Evolutionary conservation across 495 filamentous ascomycete genomes (phyloP), one percentile per base, ranked within the genome.

Genomic region (Cladorrhinum samala): DNA sequence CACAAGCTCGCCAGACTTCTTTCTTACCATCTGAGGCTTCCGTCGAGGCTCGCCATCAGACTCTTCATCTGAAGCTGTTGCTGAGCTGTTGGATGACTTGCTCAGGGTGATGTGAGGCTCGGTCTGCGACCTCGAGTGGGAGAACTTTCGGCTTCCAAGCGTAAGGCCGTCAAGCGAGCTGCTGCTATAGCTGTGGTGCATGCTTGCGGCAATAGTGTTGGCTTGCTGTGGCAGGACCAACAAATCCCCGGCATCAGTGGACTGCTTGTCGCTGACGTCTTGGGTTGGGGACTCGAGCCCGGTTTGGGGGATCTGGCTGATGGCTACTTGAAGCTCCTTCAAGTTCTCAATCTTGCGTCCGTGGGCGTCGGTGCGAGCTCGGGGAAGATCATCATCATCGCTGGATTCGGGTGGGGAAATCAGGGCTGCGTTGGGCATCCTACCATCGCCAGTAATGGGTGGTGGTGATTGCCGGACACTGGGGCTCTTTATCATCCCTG

Each of bases 1-100:
- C 47, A 98, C 93, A 46, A 97, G 79, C 68, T 98, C 93, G 20
- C 93, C 93, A 37, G 93, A 97, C 77, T 98, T 98, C 77, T 98
- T 98, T 51, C 93, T 83, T 48, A 98, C 83, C 84, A 97, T 89
- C 18, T 83, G 83, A 18, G 90, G 90, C 70, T 88, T 91, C 38
- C 68, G 70, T 56, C 56, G 74, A 49, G 84, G 80, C 21, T 84
- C 84, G 41, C 86, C 84, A 38, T 78, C 75, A 0, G 74, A 71
- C 0, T 82, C 83, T 33, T 85, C 81, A 19, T 86, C 83, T 0
- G 85, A 88, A 38, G 68, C 75, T 8, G 74, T 80, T 41, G 79
- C 50, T 2, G 79, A 72, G 27, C 76, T 79, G 51, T 83, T 80
- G 20, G 77, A 64, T 2, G 77, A 76, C 53, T 72, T 74, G 39